Base-by-base conservation (phyloP, 805 yeast genomes). In the Ogataea philodendri region DNA sequence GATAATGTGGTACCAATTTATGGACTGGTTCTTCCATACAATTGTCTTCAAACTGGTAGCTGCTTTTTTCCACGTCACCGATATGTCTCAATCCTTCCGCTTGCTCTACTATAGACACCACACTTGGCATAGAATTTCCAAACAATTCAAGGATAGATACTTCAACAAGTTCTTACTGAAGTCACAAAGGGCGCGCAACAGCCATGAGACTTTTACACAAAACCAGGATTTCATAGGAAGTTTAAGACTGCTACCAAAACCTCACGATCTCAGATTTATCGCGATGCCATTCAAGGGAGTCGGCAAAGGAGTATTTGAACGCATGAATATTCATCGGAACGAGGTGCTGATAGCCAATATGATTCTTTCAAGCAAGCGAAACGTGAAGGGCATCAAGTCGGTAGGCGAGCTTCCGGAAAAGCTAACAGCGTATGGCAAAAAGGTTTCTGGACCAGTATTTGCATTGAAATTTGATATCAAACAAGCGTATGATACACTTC, bases 401-500 rank as follows among this genome's bases (percentile, higher is more conserved):
- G 59, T 67, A 1, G 45, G 55, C 14, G 79, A 78, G 24, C 63
- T 81, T 8, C 65, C 76, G 1, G 31, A 42, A 0, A 42, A 49
- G 3, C 42, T 82, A 0, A 39, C 54, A 5, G 22, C 46, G 0
- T 84, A 66, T 48, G 72, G 67, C 35, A 27, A 34, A 2, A 32
- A 45, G 2, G 44, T 79, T 0, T 14, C 3, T 5, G 26, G 30
- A 3, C 24, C 25, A 2, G 25, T 23, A 5, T 72, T 65, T 49
- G 72, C 72, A 10, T 63, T 83, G 16, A 85, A 84, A 46, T 83
- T 86, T 56, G 97, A 89, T 55, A 76, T 84, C 44, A 70, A 69
- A 37, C 70, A 79, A 3, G 87, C 96, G 37, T 89, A 77, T 55
- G 97, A 90, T 50, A 72, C 78, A 2, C 63, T 88, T 11, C 78